Base-by-base conservation (phyloP, 2,329 filamentous ascomycete species). In the Fusarium sarcochroum region DNA sequence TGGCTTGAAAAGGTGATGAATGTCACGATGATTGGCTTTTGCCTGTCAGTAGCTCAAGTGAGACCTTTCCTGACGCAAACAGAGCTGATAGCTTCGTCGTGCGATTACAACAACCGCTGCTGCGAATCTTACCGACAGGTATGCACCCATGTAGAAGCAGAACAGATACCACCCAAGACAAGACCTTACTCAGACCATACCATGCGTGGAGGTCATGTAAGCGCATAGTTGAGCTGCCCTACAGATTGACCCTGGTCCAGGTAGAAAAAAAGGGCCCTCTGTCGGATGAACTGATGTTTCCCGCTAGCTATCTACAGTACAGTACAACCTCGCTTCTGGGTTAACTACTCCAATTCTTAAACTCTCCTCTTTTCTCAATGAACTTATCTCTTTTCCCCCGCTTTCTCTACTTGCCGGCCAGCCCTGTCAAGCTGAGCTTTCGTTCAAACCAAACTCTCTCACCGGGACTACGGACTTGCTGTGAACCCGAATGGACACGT, bases 151-250 rank as follows among this genome's bases (percentile, higher is more conserved):
- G 52, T 25, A 59, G 46, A 41, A 52, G 30, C 18, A 47, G 46
- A 65, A 45, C 27, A 30, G 56, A 63, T 45, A 60, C 51, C 63
- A 68, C 41, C 42, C 51, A 40, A 35, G 32, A 34, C 60, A 58
- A 60, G 57, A 30, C 66, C 62, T 63, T 61, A 61, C 58, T 74
- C 68, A 61, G 58, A 55, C 60, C 68, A 74, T 23, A 23, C 23
- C 23, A 23, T 74, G 50, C 64, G 56, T 73, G 55, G 66, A 71
- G 71, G 71, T 70, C 70, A 73, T 73, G 71, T 73, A 68, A 55
- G 58, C 58, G 57, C 51, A 48, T 54, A 50, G 55, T 34, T 40
- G 45, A 30, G 41, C 32, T 48, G 11, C 37, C 48, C 42, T 47
- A 63, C 52, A 48, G 34, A 30, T 27, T 32, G 51, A 20, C 35